A percentile compares a stretch with the other conserved stretches of the same genome.
These are phyloP conservation scores for Triticum timopheevii DNA, from an alignment of 176 grass and related monocot species.

Conservation along the genomic window DNA sequence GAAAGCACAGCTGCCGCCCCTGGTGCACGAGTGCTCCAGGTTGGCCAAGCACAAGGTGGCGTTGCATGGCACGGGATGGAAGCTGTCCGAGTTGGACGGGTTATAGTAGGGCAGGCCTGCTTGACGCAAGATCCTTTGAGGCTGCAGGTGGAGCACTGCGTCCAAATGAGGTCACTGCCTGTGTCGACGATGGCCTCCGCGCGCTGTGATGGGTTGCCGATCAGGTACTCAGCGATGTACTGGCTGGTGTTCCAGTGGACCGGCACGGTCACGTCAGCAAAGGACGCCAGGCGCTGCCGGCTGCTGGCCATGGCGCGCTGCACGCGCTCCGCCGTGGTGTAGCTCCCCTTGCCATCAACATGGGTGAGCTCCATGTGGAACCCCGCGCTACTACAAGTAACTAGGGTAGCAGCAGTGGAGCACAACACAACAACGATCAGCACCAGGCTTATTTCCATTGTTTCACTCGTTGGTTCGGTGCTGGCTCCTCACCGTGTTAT, in stretches of 20 bases:
- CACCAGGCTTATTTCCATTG: neutral
- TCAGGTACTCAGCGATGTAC: neutral
- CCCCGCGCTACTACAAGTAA: neutral
- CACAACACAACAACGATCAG: neutral
- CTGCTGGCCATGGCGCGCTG: constrained; percentile 9
- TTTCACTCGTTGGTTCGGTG: neutral
- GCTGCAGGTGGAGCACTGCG: constrained; percentile 43
- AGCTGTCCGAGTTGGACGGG: too few species aligned
- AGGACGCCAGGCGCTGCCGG: neutral
- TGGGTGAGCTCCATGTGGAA: constrained; percentile 31
- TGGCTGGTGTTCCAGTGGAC: constrained; percentile 16
- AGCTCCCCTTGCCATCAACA: constrained; percentile 6
- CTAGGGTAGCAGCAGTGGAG: neutral
- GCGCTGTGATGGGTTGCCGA: neutral
- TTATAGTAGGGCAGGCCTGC: too few species aligned
- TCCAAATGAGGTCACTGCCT: constrained; percentile 84
- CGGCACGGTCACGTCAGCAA: constrained; percentile 2
- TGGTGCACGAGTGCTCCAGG: too few species aligned
- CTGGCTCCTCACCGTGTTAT: too few species aligned
- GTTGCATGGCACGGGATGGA: too few species aligned
- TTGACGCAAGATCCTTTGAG: too few species aligned
- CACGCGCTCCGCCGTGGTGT: constrained; percentile 36
- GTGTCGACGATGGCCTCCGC: constrained; percentile 40
- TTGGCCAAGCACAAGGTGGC: too few species aligned
- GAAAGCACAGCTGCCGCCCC: too few species aligned